phyloP scores from a whole-genome alignment of 2,329 filamentous ascomycete species.

The Dichotomopilus funicola region DNA sequence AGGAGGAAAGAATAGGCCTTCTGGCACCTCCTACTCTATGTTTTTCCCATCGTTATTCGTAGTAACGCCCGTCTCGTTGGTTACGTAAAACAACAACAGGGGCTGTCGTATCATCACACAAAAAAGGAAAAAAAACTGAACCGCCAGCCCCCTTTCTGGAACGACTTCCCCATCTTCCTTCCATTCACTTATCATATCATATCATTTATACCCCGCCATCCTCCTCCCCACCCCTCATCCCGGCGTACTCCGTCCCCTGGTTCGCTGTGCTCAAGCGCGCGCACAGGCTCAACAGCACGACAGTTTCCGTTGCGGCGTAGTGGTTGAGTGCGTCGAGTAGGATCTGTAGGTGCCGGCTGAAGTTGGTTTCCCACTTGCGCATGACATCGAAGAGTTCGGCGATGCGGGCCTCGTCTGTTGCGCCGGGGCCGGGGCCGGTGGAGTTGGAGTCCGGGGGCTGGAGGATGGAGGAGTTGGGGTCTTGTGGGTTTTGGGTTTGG shows the following conservation, averaged over 20 bases:
- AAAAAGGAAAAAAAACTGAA: not conserved
- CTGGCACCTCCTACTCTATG: too few relatives aligned
- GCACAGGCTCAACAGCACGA: slow-evolving; percentile 83
- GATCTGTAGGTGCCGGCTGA: slow-evolving; percentile 86
- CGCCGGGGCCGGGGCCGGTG: slow-evolving; percentile 28
- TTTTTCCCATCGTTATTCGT: too few relatives aligned
- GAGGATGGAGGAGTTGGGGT: slow-evolving; percentile 19
- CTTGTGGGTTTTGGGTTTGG: slow-evolving; percentile 21
- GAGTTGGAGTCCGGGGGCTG: slow-evolving; percentile 22
- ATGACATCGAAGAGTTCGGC: slow-evolving; percentile 80
- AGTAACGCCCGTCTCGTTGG: too few relatives aligned
- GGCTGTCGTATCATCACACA: not conserved
- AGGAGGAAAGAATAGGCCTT: too few relatives aligned
- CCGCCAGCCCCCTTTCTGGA: not conserved
- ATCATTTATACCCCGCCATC: slow-evolving; percentile 37
- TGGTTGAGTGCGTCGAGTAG: slow-evolving; percentile 92
- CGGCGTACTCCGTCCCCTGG: slow-evolving; percentile 63
- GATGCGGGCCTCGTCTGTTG: slow-evolving; percentile 43
- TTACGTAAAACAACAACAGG: too few relatives aligned
- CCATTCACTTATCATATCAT: not conserved
- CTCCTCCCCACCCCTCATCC: slow-evolving; percentile 56
- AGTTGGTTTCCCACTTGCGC: slow-evolving; percentile 87
- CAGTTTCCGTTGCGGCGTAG: slow-evolving; percentile 94
- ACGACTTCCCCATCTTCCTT: not conserved
- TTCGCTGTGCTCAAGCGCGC: slow-evolving; percentile 75